Conservation (phyloP, 192 early-diverging fungal species). For the Entomortierella lignicola region DNA sequence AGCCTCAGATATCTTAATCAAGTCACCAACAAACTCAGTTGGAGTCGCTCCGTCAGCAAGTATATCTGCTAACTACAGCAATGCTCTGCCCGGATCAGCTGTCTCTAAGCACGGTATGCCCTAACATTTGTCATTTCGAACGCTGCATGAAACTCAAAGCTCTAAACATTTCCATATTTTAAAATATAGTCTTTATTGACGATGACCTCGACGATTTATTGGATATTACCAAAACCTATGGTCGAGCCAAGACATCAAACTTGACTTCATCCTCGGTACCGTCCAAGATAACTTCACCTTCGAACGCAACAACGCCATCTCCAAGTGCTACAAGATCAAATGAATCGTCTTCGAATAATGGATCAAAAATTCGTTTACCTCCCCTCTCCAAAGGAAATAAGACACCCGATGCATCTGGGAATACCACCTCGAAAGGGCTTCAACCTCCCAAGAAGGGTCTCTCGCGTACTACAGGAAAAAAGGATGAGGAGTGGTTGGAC, state of each 20-base stretch:
- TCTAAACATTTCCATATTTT: not conserved
- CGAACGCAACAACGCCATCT: not conserved
- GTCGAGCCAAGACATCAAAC: not conserved
- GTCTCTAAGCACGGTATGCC: slow-evolving; percentile 16
- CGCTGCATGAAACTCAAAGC: not conserved
- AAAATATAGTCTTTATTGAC: slow-evolving; percentile 11
- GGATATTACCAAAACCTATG: slow-evolving; percentile 45
- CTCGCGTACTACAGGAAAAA: slow-evolving; percentile 15
- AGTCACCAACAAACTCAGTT: not conserved
- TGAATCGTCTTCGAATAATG: not conserved
- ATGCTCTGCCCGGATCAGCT: not conserved
- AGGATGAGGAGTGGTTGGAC: slow-evolving; percentile 48
- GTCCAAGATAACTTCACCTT: not conserved
- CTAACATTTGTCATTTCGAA: no score
- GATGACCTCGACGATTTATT: slow-evolving; percentile 45
- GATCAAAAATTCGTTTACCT: slow-evolving; percentile 6
- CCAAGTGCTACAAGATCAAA: not conserved
- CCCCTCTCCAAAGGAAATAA: slow-evolving; percentile 12
- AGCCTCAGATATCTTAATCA: slow-evolving; percentile 39
- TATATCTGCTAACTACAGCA: slow-evolving; percentile 2
- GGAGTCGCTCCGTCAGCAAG: not conserved
- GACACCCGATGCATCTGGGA: not conserved
- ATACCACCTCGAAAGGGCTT: slow-evolving; percentile 5
- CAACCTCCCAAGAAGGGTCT: slow-evolving; percentile 25
- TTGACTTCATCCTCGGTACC: not conserved